Evolutionary conservation across 2,329 filamentous ascomycete genomes (phyloP), one percentile per base, ranked within the genome.

Genomic region (Akanthomyces uredinophilus): DNA sequence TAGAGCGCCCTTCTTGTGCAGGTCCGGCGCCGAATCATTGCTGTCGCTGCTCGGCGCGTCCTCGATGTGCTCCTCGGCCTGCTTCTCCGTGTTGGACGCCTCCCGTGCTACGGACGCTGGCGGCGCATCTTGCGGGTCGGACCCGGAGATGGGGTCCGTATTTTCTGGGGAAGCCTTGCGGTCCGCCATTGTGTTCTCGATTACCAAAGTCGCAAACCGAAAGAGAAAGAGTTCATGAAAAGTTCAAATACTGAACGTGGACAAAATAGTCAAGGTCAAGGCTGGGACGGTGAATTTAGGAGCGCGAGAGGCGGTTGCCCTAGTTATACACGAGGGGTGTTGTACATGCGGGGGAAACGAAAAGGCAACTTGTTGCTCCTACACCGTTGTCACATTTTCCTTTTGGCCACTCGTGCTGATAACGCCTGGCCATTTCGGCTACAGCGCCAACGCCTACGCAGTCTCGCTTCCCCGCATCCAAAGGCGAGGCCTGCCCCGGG

Each of bases 1-100:
- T 16, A 54, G 29, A 20, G 57, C 64, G 37, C 39, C 62, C 56
- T 59, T 61, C 22, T 53, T 57, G 44, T 60, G 54, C 50, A 61
- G 50, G 24, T 56, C n/a, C 14, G 58, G 56, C 14, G 54, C 51
- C 29, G 46, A 53, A 46, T 20, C 46, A 20, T 18, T 6, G 29
- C 37, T 53, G 24, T 16, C 47, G 37, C 20, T 7, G 13, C 37
- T 3, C 4, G 27, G 20, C 10, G 41, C n/a, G 24, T 62, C 49
- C 47, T 62, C 61, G 16, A 62, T 4, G 16, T 59, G 61, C 47
- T 62, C 46, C 41, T 49, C 54, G 37, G 49, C 29, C 18, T 22
- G n/a, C 47, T 58, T 49, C 51, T 61, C 50, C 27, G 57, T 8
- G 37, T n/a, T 29, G 44, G 55, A 35, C 18, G 18, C 10, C 7